Percentiles rank a stretch among this genome's conserved stretches.
Conservation (phyloP, 1,284 basidiomycete species). For the Cryptococcus jaspeensis region DNA sequence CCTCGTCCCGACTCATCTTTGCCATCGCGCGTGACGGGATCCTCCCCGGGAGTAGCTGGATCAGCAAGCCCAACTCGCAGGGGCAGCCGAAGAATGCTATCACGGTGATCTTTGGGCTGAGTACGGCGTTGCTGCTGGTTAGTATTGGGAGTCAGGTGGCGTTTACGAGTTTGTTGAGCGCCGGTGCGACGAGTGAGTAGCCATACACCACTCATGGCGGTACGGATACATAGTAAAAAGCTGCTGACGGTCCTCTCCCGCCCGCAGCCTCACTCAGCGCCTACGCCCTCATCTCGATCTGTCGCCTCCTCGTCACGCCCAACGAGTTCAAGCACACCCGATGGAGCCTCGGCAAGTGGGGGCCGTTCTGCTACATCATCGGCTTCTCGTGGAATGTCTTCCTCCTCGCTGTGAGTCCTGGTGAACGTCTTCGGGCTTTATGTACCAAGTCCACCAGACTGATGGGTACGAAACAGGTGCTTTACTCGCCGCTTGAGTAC, state of each 20-base stretch:
- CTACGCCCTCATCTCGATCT: constrained; percentile 70
- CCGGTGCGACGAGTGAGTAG: constrained; percentile 56
- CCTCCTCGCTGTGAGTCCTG: constrained; percentile 60
- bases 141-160: constrained; percentile 83
- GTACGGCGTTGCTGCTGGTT: constrained; percentile 62
- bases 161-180: constrained; percentile 79
- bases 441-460: too few species aligned
- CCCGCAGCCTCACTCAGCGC: constrained; percentile 57
- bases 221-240: too few species aligned
- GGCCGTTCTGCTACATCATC: constrained; percentile 65
- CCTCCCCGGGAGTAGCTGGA: constrained; percentile 74
- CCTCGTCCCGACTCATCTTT: constrained; percentile 76
- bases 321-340: constrained; percentile 66
- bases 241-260: too few species aligned
- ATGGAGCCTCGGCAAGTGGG: constrained; percentile 66
- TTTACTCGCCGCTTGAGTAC: constrained; percentile 40
- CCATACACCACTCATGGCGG: neutral
- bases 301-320: constrained; percentile 72
- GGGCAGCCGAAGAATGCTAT: constrained; percentile 78
- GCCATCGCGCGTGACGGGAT: constrained; percentile 86
- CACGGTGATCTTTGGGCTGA: constrained; percentile 68
- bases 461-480: too few species aligned
- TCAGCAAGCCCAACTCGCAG: constrained; percentile 54
- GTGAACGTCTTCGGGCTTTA: constrained; percentile 50
- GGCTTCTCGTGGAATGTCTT: constrained; percentile 69